Conservation (phyloP, 352 stramenopile genomes). For the Saprolegnia diclina region DNA sequence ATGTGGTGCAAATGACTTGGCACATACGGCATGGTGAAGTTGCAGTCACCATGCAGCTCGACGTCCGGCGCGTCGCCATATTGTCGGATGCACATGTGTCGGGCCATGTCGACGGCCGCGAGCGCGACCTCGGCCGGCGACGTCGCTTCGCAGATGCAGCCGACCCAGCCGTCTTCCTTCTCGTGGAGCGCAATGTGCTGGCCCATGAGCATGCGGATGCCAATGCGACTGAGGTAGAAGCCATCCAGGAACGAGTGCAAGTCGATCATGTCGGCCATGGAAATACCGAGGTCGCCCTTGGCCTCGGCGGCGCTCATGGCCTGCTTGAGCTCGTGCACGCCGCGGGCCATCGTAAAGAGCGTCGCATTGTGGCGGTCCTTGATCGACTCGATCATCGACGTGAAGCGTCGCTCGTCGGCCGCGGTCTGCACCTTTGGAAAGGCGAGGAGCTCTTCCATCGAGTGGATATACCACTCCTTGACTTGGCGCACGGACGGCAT, state of each 20-base stretch:
- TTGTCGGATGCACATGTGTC: constrained; percentile 98
- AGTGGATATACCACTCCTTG: constrained; percentile 96
- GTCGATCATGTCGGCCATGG: constrained; percentile 88
- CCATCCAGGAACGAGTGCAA: constrained; percentile 98
- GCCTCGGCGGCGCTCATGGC: constrained; percentile 38
- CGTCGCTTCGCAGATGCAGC: constrained; percentile 95
- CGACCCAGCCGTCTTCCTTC: constrained; percentile 79
- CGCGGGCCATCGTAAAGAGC: constrained; percentile 99
- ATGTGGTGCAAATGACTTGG: constrained; percentile 96
- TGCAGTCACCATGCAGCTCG: constrained; percentile 95
- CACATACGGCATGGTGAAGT: constrained; percentile 98
- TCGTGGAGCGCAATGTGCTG: constrained; percentile 97
- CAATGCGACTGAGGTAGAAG: constrained; percentile 99
- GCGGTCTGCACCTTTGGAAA: constrained; percentile 81
- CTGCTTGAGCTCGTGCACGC: constrained; percentile 96
- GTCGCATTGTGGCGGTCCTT: constrained; percentile 97
- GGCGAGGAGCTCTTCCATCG: constrained; percentile 90
- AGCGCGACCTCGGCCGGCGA: constrained; percentile 95
- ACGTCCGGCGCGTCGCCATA: constrained; percentile 99
- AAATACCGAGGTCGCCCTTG: constrained; percentile 39
- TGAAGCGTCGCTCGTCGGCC: constrained; percentile 89
- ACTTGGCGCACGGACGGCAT: constrained; percentile 93
- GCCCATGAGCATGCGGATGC: constrained; percentile 99
- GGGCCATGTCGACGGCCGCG: constrained; percentile 95
- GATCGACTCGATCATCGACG: constrained; percentile 92